These are phyloP conservation scores for Geotrichum candidum DNA, from an alignment of 1,139 yeast genomes.

Conservation along the genomic window DNA sequence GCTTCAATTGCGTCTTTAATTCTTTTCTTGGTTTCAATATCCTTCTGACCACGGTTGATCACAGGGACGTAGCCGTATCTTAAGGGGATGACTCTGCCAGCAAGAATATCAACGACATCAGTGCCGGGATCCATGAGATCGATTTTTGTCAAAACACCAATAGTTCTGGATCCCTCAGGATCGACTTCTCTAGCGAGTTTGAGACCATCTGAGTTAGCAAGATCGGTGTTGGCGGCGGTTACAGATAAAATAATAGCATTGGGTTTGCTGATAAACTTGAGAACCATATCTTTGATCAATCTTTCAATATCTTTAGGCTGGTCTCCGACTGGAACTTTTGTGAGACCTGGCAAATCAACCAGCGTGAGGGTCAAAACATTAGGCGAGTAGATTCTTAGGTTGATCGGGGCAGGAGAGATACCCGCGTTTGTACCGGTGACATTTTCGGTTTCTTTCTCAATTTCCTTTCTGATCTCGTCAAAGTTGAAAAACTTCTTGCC, in stretches of 20 bases:
- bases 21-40: conserved; percentile 79
- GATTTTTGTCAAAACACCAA: conserved; percentile 94
- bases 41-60: conserved; percentile 95
- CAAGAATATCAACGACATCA: conserved; percentile 94
- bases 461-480: conserved; percentile 85
- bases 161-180: conserved; percentile 93
- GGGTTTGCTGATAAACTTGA: conserved; percentile 91
- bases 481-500: conserved; percentile 82
- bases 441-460: conserved; percentile 88
- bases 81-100: conserved; percentile 92
- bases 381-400: conserved; percentile 90
- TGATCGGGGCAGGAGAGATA: conserved; percentile 87
- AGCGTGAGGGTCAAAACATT: conserved; percentile 91
- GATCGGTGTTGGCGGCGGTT: conserved; percentile 94
- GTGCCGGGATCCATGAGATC: conserved; percentile 98
- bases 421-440: conserved; percentile 92
- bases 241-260: conserved; percentile 94
- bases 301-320: conserved; percentile 97
- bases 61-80: conserved; percentile 97
- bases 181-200: conserved; percentile 96
- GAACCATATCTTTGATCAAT: conserved; percentile 89
- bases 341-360: conserved; percentile 95
- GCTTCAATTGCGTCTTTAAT: conserved; percentile 82
- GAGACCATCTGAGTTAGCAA: conserved; percentile 95
- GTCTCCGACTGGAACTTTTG: conserved; percentile 99